phyloP scores from a whole-genome alignment of 1,284 basidiomycete species.

The Malassezia brasiliensis region DNA sequence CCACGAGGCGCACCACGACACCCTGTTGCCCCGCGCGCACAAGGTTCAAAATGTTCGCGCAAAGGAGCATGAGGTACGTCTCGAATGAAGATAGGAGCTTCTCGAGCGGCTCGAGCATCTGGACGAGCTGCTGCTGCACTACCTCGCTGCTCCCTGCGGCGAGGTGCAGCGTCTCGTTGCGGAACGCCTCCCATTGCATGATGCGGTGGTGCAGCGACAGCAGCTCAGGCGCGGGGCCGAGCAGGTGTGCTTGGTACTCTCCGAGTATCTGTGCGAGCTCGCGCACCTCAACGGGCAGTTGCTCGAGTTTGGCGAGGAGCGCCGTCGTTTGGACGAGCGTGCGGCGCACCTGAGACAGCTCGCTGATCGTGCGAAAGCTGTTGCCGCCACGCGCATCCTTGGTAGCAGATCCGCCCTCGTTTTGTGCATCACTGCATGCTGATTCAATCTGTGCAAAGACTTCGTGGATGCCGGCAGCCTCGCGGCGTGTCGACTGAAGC shows the following conservation, averaged over 20 bases:
- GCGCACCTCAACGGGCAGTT: conserved; percentile 76
- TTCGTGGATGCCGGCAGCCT: conserved; percentile 78
- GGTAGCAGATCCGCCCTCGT: conserved; percentile 12
- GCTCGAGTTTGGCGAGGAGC: conserved; percentile 81
- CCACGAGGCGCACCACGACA: conserved; percentile 80
- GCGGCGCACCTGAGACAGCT: conserved; percentile 86
- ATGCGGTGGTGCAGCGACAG: conserved; percentile 83
- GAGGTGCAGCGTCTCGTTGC: conserved; percentile 55
- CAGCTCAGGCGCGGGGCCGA: conserved; percentile 75
- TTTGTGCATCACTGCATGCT: conserved; percentile 47
- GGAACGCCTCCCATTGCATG: conserved; percentile 76
- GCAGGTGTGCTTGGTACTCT: conserved; percentile 60
- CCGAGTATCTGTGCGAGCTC: conserved; percentile 68
- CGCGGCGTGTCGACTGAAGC: conserved; percentile 68
- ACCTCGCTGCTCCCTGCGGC: conserved; percentile 57
- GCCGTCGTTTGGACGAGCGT: conserved; percentile 91
- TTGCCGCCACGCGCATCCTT: conserved; percentile 21
- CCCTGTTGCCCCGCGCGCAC: conserved; percentile 64
- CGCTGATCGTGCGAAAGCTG: conserved; percentile 36
- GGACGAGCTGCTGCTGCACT: conserved; percentile 60
- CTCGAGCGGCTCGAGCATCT: conserved; percentile 81
- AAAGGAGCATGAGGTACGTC: conserved; percentile 70
- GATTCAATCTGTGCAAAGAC: conserved; percentile 82
- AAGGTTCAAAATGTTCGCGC: conserved; percentile 67
- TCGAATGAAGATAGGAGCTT: conserved; percentile 74